Percentiles rank a stretch among this genome's conserved stretches.
These are phyloP conservation scores for Mycena galopus DNA, from an alignment of 768 basidiomycete genomes.

Conservation along the genomic window DNA sequence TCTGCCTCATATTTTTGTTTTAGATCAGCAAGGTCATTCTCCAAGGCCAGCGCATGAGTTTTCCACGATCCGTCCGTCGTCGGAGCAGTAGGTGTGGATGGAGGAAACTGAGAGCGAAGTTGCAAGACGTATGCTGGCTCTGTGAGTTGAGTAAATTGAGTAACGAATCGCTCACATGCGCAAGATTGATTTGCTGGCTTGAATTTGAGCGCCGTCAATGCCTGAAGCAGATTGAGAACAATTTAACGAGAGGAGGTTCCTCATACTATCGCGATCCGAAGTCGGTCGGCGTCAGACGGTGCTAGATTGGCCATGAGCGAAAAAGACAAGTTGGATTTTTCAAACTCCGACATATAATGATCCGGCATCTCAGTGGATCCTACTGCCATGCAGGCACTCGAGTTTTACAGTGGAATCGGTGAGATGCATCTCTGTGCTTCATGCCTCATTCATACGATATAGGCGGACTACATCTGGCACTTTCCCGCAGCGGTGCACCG, in stretches of 20 bases:
- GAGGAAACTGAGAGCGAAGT: conserved; percentile 20
- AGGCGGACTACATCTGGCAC: conserved; percentile 83
- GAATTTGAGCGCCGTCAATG: conserved; percentile 58
- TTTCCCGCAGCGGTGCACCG: conserved; percentile 62
- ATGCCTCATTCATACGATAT: not conserved
- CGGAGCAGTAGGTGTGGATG: conserved; percentile 12
- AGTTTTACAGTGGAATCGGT: conserved; percentile 91
- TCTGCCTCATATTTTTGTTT: conserved; percentile 56
- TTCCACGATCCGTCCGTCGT: conserved; percentile 27
- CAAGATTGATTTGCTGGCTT: conserved; percentile 58
- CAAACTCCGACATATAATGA: conserved; percentile 9
- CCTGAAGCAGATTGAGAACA: conserved; percentile 47
- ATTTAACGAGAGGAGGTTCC: not conserved
- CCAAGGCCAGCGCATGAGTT: conserved; percentile 28
- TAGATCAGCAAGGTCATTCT: conserved; percentile 41
- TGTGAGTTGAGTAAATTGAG: not conserved
- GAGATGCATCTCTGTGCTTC: conserved; percentile 28
- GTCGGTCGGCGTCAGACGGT: conserved; percentile 44
- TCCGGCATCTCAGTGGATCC: conserved; percentile 17
- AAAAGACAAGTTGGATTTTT: not conserved
- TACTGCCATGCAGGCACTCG: conserved; percentile 51
- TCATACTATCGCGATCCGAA: conserved; percentile 59
- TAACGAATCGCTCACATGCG: conserved; percentile 47
- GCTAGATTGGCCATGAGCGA: conserved; percentile 6
- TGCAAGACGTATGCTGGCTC: conserved; percentile 19